Evolutionary conservation across 1,139 yeast genomes (phyloP), one percentile per base, ranked within the genome.

Genomic region (Yarrowia galli): DNA sequence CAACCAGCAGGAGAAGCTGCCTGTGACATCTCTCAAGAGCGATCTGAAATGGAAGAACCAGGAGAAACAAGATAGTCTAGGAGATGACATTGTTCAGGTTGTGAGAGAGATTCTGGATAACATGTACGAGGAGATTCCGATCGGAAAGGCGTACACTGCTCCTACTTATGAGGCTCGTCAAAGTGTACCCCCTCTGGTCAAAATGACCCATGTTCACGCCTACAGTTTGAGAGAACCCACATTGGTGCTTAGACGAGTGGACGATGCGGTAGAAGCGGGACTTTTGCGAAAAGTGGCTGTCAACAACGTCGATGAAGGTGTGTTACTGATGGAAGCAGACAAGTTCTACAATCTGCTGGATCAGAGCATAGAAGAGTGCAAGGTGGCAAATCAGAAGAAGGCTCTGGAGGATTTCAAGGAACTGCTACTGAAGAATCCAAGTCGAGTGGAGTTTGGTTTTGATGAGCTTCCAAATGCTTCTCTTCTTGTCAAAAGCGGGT

Each of bases 401-500:
- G 23, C 80, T 73, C 48, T 75, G 69, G 64, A 71, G 1, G 78
- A 77, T n/a, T 71, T 80, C 46, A 73, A 70, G 32, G 69, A 67
- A 10, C 28, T 68, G 9, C 25, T 69, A 13, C 67, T 65, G 3
- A 51, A 61, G 22, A 43, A 68, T n/a, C 51, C 60, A 12, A 67
- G 65, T 16, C 51, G 69, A 35, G 65, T 51, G 46, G 60, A 53
- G 28, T 51, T 51, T 36, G 43, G 16, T 7, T 65, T 51, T 10
- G 60, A 36, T 10, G 61, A 42, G 15, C 61, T 45, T 5, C 38
- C 79, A 1, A 76, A 76, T 2, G 75, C 84, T 9, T 67, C 72
- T 1, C 70, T 71, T 8, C 76, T 89, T 49, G 80, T 88, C 0
- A 75, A 76, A n/a, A 72, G 79, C 7, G 92, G 92, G 0, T 84